Percentiles rank a stretch among this genome's conserved stretches.
phyloP scores from a whole-genome alignment of 495 filamentous ascomycete genomes.

The Tuber indicum region DNA sequence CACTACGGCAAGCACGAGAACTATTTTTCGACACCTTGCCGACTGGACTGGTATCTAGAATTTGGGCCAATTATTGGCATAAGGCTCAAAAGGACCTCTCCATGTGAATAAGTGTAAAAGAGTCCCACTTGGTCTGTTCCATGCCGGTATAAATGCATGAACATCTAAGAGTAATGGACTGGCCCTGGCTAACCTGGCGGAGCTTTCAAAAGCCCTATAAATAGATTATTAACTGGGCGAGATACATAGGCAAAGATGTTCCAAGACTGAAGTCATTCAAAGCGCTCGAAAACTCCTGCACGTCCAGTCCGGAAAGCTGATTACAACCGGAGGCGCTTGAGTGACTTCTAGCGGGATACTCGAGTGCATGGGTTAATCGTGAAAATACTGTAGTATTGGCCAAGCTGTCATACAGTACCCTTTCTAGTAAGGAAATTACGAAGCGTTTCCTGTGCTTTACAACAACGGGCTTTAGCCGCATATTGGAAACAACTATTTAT shows the following conservation, averaged over 20 bases:
- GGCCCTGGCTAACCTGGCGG: too few relatives aligned
- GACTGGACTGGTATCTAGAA: too few relatives aligned
- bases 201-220: too few relatives aligned
- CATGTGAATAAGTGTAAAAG: too few relatives aligned
- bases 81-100: too few relatives aligned
- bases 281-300: neutral
- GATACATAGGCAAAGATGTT: neutral
- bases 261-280: neutral
- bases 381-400: neutral
- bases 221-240: too few relatives aligned
- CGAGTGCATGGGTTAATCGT: neutral
- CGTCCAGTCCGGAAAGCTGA: neutral
- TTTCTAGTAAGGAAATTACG: neutral
- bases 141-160: too few relatives aligned
- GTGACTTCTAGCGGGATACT: neutral
- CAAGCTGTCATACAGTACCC: neutral
- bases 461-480: neutral
- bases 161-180: too few relatives aligned
- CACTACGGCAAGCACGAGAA: too few relatives aligned
- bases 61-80: too few relatives aligned
- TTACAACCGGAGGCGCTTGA: neutral
- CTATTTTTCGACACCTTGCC: too few relatives aligned
- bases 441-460: neutral
- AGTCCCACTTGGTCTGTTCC: too few relatives aligned
- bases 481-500: neutral